Base-by-base conservation (phyloP, 176 grass and related monocot species). In the Chrysopogon serrulatus region DNA sequence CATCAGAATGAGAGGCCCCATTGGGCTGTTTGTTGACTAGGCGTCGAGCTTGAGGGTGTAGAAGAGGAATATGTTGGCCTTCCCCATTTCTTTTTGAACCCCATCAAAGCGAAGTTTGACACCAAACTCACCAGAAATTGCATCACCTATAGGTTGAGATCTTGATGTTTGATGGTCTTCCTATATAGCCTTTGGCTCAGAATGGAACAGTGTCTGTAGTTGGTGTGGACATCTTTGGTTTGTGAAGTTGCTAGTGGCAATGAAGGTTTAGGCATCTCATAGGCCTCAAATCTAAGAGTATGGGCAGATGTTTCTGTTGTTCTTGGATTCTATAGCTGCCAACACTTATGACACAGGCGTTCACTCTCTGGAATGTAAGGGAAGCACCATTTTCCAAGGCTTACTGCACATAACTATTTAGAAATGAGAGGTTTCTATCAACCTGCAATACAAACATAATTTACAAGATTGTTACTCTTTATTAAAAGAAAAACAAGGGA, bases 61-160 rank as follows among this genome's bases (percentile, higher is more conserved):
- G 93, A 91, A 45, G 97, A 87, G 44, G 93, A 84, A 93, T 99
- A 99, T 9, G 87, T 86, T 77, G 90, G 91, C 57, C 62, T 91
- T 28, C 97, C 97, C 97, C 97, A 99, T 64, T 99, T 99, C 86
- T 91, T 99, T n/a, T 36, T 96, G 93, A 89, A 99, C 93, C 28
- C 97, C 97, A 36, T 94, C 97, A 70, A 99, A 90, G 41, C 91
- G 92, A 83, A 99, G 93, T 57, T 87, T 95, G 44, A 81, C 51
- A 82, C 89, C 89, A 80, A 86, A 78, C 79, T 94, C 97, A 65
- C 89, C 88, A 45, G 91, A 92, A 80, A 90, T 77, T 36, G 88
- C 61, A 74, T 91, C 92, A 31, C 73, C 68, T 62, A 85, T 78
- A 11, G 67, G 42, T 61, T 83, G 86, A 23, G 91, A 62, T 78